Evolutionary conservation across 2,329 filamentous ascomycete species (phyloP), one percentile per base, ranked within the genome.

Genomic region (Penicillium expansum): DNA sequence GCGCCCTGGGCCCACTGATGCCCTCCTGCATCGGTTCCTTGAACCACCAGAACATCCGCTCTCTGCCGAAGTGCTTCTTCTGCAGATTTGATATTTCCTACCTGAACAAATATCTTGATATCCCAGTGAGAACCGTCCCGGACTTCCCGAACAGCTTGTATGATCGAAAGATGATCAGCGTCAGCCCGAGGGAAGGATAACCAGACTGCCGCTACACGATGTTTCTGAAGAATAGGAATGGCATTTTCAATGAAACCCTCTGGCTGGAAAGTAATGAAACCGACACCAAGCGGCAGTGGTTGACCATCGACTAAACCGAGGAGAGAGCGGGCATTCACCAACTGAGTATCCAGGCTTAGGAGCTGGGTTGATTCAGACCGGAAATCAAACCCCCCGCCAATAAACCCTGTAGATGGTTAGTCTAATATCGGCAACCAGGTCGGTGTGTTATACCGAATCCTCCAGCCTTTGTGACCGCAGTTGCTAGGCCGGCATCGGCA

Each of bases 1-100:
- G 81, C 79, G 4, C 82, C 83, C 22, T 74, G 71, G 0, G 76
- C 76, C 43, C 83, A 81, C 59, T 86, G 85, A 66, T 88, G 86
- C 0, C 86, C 86, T 8, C 85, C 86, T 1, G 85, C 86, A 70
- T 88, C 86, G 6, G 79, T 77, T 3, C 86, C 86, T 69, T 88
- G 86, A 5, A 83, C 78, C 7, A 88, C 83, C 2, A 88, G 64
- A 29, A 83, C 83, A 63, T 88, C 84, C 0, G 82, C 73, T 0
- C 79, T 81, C 22, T 79, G 74, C n/a, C 61, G 47, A 1, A 79
- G 74, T 0, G 79, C 81, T 56, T 79, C 77, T 11, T 80, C 51
- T 9, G 85, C 85, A 8, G 84, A 80, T 0, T 71, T 68, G 2
- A 88, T 82, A 33, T 81, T 86, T 38, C 86, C 86, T 13, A 86